Base-by-base conservation (phyloP, 169 alveolate species). In the Plasmodium fragile region DNA sequence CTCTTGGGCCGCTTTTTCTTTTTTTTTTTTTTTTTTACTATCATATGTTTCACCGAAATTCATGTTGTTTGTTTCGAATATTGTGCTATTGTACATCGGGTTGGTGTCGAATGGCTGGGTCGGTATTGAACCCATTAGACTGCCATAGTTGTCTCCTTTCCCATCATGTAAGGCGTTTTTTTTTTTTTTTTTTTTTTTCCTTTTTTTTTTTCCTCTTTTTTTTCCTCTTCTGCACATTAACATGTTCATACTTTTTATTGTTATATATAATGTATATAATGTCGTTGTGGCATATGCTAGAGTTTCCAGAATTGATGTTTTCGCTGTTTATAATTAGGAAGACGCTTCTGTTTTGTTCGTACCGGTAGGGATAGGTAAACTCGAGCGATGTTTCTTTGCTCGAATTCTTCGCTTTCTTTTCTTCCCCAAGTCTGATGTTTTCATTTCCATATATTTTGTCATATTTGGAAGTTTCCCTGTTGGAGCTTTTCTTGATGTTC, bases 161-260 rank as follows among this genome's bases (percentile, higher is more conserved):
- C 10, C 25, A 55, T 43, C 81, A 59, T 34, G 22, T 77, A 55
- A 13, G 22, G 82, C 82, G 34, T 36, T 28, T 53, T 89, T 89
- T 43, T 78, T 78, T 59, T 78, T 78, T 77, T 78, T 65, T 55
- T 55, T 55, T 87, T 77, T 18, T 52, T 73, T 77, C 73, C 49
- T 13, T 59, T 78, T 11, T 11, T 0, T 28, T 28, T 28, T 65
- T 22, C 36, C 13, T 65, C 28, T 16, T 65, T 36, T 39, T 89
- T 65, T 55, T 45, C 36, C 82, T 77, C 72, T 85, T 89, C 18
- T 53, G 94, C 49, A 89, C 25, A 79, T 89, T 89, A 13, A 89
- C 81, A 69, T 89, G 94, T 77, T 89, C 94, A 89, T 89, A 89
- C 45, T 79, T 89, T 89, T 89, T 89, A 32, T 89, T 89, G 71